phyloP scores from a whole-genome alignment of 129 eudicot species.

The Scalesia atractyloides region DNA sequence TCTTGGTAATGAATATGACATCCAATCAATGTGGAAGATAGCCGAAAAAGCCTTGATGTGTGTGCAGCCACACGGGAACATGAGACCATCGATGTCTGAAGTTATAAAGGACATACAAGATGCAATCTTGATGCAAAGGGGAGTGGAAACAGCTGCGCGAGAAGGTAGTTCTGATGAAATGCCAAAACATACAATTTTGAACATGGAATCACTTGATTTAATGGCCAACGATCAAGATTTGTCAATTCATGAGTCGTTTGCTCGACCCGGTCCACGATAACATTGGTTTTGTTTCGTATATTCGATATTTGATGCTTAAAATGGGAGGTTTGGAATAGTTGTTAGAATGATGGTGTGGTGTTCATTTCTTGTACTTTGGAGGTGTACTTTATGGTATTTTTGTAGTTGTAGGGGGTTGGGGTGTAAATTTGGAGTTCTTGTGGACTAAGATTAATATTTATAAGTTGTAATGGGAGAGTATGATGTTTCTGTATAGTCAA shows the following conservation, averaged over 20 bases:
- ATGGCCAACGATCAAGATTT: conserved; percentile 63
- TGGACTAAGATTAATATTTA: conserved; percentile 12
- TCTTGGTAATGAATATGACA: conserved; percentile 68
- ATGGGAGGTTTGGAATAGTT: conserved; percentile 3
- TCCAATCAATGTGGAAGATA: conserved; percentile 99
- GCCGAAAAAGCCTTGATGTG: conserved; percentile 97
- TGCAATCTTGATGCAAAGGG: conserved; percentile 75
- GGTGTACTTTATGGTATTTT: conserved; percentile 27
- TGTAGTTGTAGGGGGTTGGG: conserved; percentile 30
- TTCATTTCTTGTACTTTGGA: conserved; percentile 12
- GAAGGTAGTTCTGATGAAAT: conserved; percentile 79
- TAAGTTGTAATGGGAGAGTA: background rate
- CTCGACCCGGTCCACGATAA: conserved; percentile 81
- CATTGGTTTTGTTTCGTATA: background rate
- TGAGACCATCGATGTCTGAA: conserved; percentile 92
- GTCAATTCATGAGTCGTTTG: conserved; percentile 78
- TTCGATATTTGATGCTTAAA: background rate
- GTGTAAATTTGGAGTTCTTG: conserved; percentile 30
- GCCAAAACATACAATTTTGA: conserved; percentile 55
- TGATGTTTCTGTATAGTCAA: background rate
- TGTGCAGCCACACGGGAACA: conserved; percentile 81
- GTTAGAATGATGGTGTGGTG: conserved; percentile 27
- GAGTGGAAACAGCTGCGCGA: conserved; percentile 50
- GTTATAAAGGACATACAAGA: conserved; percentile 95
- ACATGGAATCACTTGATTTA: conserved; percentile 70